Percentiles rank a stretch among this genome's conserved stretches.
Evolutionary conservation across 179 eudicot genomes (phyloP).

Genomic region (Vitellaria paradoxa): DNA sequence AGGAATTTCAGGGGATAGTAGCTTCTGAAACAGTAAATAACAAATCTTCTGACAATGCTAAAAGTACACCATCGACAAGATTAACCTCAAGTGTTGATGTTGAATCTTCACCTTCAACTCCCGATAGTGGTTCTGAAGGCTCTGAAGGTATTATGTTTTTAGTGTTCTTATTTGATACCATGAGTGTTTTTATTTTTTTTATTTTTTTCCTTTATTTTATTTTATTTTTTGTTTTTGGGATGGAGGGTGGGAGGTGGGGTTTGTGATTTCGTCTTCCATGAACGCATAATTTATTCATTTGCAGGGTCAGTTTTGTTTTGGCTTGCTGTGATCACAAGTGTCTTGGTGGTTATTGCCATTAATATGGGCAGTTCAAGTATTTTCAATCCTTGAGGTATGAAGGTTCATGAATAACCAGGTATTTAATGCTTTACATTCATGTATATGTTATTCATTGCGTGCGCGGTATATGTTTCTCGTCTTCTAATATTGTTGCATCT

Average conservation of each 20-base stretch:
- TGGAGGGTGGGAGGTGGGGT: too few species aligned
- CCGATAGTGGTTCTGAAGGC: slow-evolving; percentile 33
- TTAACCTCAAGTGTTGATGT: slow-evolving; percentile 29
- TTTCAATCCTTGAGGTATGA: slow-evolving; percentile 63
- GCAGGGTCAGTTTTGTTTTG: slow-evolving; percentile 72
- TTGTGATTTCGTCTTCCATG: slow-evolving; percentile 1
- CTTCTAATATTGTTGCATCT: neutral
- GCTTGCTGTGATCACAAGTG: slow-evolving; percentile 66
- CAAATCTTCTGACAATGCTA: slow-evolving; percentile 28
- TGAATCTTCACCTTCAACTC: slow-evolving; percentile 32
- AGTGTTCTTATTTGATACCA: neutral
- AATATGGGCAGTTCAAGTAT: slow-evolving; percentile 62
- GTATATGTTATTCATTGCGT: too few species aligned
- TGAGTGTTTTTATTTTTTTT: neutral
- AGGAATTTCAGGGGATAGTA: slow-evolving; percentile 94
- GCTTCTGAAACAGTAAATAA: slow-evolving; percentile 67
- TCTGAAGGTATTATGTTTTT: slow-evolving; percentile 47
- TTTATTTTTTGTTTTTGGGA: slow-evolving; percentile 7
- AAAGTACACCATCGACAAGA: slow-evolving; percentile 31
- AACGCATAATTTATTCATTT: slow-evolving; percentile 16
- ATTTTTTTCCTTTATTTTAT: too few species aligned
- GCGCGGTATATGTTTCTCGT: neutral
- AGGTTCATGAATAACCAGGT: neutral
- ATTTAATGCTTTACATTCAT: neutral
- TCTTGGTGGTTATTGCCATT: slow-evolving; percentile 63